Evolutionary conservation across 2,329 filamentous ascomycete genomes (phyloP), one percentile per base, ranked within the genome.

Genomic region (Paraphaeosphaeria sporulosa): DNA sequence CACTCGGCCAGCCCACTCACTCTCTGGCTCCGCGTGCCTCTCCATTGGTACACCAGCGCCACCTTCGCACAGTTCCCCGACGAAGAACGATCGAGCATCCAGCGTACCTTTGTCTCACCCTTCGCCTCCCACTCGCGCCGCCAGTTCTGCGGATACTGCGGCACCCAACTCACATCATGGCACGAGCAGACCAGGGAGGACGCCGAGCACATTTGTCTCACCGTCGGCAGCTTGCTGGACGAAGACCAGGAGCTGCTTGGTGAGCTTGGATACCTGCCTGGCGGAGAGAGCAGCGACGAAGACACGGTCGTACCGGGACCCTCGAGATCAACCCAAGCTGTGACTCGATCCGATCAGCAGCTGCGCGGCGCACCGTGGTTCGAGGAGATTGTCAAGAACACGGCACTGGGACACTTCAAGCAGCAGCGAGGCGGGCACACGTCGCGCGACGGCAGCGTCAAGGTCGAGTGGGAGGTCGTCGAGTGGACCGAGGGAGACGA

Each of bases 131-230:
- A 17, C 85, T 87, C 75, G 69, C 88, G 90, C 74, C 88, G 92
- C 52, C 87, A 93, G 67, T 97, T 97, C 78, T 97, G 94, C 79
- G 94, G 94, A 25, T 96, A 91, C 80, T 97, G 94, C 76, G 94
- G 94, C 55, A 96, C 93, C 0, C 90, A 91, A 13, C 81, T 97
- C 56, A 90, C 90, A 0, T 92, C 90, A 69, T 97, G 93, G 93
- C 90, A 88, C 49, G 93, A 96, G 76, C 79, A 86, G 25, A 90
- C 91, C 0, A 80, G 78, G 0, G 83, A 83, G 54, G 91, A 95
- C 74, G 89, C 90, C 13, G 88, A 93, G 8, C 94, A 86, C 73
- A 93, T 97, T 79, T 89, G 88, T 60, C 82, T 97, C 59, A 91
- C 93, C 0, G 81, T 97, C n/a, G 92, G 92, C 5, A 94, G 90